Conservation (phyloP, 2,329 filamentous ascomycete species). For the Pezicula neosporulosa region DNA sequence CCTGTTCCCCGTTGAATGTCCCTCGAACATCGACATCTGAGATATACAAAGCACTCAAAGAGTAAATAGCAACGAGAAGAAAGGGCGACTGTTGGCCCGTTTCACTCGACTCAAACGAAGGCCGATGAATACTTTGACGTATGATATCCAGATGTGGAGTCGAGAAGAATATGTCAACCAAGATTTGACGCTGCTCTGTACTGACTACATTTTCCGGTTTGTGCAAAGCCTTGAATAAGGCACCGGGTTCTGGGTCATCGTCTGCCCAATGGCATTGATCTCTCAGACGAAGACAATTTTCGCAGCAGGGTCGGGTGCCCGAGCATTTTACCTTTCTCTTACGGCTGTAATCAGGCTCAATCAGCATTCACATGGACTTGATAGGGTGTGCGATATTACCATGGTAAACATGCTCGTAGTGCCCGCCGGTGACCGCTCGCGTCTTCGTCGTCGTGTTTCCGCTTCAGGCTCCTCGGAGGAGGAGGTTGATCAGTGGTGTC, state of each 20-base stretch:
- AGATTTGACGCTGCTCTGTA: not conserved
- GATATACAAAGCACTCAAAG: not conserved
- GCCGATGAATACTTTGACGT: not conserved
- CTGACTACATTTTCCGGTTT: not conserved
- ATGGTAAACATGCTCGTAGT: not conserved
- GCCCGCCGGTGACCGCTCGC: not conserved
- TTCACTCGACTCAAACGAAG: not conserved
- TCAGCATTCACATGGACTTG: not conserved
- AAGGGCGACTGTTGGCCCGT: not conserved
- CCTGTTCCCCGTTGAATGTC: not conserved
- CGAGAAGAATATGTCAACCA: not conserved
- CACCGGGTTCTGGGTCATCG: not conserved
- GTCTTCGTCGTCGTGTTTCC: not conserved
- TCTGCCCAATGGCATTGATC: not conserved
- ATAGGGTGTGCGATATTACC: not conserved
- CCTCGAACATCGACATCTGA: not conserved
- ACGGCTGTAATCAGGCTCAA: not conserved
- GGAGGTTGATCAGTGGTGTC: not conserved
- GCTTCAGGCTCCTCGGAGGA: not conserved
- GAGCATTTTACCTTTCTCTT: slow-evolving; percentile 1
- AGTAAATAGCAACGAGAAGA: not conserved
- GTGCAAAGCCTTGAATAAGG: not conserved
- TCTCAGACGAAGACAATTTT: not conserved
- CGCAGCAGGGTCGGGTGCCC: not conserved
- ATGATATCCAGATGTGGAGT: not conserved